These are phyloP conservation scores for Chloris gayana DNA, from an alignment of 176 grass and related monocot genomes.

Conservation along the genomic window DNA sequence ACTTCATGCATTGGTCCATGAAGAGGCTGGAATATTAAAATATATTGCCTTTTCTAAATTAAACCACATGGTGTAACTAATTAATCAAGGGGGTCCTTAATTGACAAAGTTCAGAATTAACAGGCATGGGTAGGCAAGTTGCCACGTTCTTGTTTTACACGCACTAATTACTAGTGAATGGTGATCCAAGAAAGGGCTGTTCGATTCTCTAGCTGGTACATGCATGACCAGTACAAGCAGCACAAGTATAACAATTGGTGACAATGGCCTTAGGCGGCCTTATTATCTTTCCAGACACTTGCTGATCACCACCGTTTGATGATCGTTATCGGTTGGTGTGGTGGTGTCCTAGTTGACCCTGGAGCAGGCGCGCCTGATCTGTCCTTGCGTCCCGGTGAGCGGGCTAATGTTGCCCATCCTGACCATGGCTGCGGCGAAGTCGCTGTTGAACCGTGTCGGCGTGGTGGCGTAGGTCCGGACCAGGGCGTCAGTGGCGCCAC, in stretches of 20 bases:
- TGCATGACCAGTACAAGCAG: background rate
- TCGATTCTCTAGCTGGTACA: background rate
- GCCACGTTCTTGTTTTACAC: background rate
- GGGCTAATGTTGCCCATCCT: slow-evolving; percentile 52
- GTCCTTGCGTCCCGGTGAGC: slow-evolving; percentile 29
- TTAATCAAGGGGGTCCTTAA: background rate
- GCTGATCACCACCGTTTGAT: background rate
- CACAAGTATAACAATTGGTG: background rate
- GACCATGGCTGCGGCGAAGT: slow-evolving; percentile 51
- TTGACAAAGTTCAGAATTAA: background rate
- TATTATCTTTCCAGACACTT: background rate
- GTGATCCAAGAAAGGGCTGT: background rate
- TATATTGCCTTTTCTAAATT: too few relatives aligned
- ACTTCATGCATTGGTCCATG: too few relatives aligned
- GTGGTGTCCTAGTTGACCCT: slow-evolving; percentile 16
- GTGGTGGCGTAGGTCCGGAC: slow-evolving; percentile 44
- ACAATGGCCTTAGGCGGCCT: background rate
- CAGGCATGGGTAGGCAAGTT: background rate
- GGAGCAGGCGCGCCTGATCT: slow-evolving; percentile 44
- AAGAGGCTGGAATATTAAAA: too few relatives aligned
- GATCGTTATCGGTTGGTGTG: background rate
- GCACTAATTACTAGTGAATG: background rate
- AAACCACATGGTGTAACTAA: background rate
- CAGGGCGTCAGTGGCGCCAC: slow-evolving; percentile 50
- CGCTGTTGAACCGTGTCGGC: slow-evolving; percentile 32